A percentile compares a stretch with the other conserved stretches of the same genome.
phyloP scores from a whole-genome alignment of 2,329 filamentous ascomycete species.

The Microdochium bolleyi region DNA sequence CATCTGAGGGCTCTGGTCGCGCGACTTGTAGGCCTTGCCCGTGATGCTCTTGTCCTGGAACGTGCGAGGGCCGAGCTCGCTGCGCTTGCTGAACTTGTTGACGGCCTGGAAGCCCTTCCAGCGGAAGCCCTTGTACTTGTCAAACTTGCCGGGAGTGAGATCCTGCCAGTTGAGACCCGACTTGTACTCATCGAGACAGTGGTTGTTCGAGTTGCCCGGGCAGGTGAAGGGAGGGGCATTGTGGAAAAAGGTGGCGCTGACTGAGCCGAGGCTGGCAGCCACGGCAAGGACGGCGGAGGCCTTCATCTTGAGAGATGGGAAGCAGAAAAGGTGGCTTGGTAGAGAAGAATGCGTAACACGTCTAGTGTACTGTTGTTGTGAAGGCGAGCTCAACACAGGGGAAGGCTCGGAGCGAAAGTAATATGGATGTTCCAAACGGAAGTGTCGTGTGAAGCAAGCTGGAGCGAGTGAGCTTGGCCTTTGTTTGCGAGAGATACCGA shows the following conservation, averaged over 20 bases:
- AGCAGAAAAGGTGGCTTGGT: slow-evolving; percentile 22
- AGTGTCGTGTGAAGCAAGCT: not conserved
- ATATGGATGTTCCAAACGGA: not conserved
- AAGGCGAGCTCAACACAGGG: not conserved
- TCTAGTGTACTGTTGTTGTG: not conserved
- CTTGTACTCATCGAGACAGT: slow-evolving; percentile 64
- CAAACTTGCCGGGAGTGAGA: slow-evolving; percentile 53
- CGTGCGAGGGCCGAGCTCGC: slow-evolving; percentile 42
- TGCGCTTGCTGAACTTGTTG: slow-evolving; percentile 49
- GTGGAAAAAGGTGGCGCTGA: slow-evolving; percentile 34
- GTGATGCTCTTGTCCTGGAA: slow-evolving; percentile 53
- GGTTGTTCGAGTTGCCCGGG: slow-evolving; percentile 67
- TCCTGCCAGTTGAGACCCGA: slow-evolving; percentile 65
- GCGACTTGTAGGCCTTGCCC: slow-evolving; percentile 40
- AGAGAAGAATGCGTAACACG: not conserved
- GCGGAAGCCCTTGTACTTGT: slow-evolving; percentile 61
- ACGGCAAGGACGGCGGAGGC: slow-evolving; percentile 38
- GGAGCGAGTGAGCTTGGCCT: not conserved
- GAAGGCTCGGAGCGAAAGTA: not conserved
- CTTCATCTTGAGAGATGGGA: slow-evolving; percentile 39
- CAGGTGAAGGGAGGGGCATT: slow-evolving; percentile 44
- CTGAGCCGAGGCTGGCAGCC: slow-evolving; percentile 42
- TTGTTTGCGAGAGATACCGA: too few relatives aligned
- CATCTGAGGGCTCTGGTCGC: slow-evolving; percentile 48
- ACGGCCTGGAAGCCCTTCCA: slow-evolving; percentile 69